A percentile compares a stretch with the other conserved stretches of the same genome.
phyloP scores from a whole-genome alignment of 1,139 yeast species.

The Geotrichum candidum region DNA sequence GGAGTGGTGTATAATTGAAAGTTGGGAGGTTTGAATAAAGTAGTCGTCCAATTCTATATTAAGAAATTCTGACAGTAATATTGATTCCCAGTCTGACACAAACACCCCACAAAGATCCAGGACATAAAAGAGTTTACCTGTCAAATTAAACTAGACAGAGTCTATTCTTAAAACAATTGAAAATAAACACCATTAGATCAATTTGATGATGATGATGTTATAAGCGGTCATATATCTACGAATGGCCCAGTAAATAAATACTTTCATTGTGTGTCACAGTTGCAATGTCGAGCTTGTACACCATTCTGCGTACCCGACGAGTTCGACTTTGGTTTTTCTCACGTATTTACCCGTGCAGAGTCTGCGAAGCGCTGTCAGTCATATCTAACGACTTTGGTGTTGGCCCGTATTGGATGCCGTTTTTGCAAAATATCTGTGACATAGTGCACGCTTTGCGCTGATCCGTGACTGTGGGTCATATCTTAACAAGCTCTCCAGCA shows the following conservation, averaged over 20 bases:
- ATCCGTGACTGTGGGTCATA: background rate
- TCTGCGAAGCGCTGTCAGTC: background rate
- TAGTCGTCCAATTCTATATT: background rate
- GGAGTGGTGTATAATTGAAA: background rate
- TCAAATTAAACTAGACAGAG: too few species aligned
- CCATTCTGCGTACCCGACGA: background rate
- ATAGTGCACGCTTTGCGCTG: conserved; percentile 2
- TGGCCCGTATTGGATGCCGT: background rate
- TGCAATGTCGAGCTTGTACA: background rate
- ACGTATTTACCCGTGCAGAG: background rate
- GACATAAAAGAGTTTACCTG: too few species aligned
- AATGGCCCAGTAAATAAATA: background rate
- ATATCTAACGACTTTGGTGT: background rate
- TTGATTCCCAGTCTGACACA: too few species aligned
- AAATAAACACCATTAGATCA: too few species aligned
- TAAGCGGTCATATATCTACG: background rate
- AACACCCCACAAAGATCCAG: too few species aligned
- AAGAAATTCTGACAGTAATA: too few species aligned
- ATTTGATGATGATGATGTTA: background rate
- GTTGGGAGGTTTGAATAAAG: background rate
- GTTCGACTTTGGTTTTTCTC: background rate
- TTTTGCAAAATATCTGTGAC: background rate
- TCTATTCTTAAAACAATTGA: too few species aligned
- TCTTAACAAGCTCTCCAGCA: background rate
- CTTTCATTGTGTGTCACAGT: background rate